These are phyloP conservation scores for Cryptococcus jaspeensis DNA, from an alignment of 1,284 basidiomycete genomes.

Conservation along the genomic window DNA sequence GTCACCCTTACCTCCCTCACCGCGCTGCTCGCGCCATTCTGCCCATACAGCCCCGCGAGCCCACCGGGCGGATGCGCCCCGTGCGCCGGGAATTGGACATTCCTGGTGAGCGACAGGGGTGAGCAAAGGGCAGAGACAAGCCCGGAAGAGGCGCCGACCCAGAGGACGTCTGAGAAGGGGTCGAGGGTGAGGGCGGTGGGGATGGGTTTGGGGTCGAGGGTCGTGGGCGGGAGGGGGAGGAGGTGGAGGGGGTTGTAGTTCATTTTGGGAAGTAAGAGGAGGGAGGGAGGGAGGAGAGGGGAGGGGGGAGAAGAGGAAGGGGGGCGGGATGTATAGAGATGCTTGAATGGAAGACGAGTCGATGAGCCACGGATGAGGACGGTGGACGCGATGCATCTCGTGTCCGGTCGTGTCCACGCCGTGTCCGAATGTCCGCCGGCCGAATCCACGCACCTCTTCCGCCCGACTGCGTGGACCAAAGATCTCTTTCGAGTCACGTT, in stretches of 20 bases:
- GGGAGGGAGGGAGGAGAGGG: not conserved
- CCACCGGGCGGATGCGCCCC: constrained; percentile 27
- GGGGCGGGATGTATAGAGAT: not conserved
- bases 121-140: constrained; percentile 71
- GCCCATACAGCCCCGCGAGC: not conserved
- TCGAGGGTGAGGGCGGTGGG: constrained; percentile 77
- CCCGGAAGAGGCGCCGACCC: constrained; percentile 77
- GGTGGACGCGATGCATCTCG: not conserved
- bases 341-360: not conserved
- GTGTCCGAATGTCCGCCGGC: no score
- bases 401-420: not conserved
- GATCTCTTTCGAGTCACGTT: no score
- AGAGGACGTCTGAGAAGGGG: constrained; percentile 82
- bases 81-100: constrained; percentile 67
- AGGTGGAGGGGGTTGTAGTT: constrained; percentile 48
- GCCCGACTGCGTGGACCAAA: no score
- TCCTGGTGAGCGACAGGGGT: constrained; percentile 53
- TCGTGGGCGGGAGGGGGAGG: constrained; percentile 41
- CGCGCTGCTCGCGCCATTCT: constrained; percentile 17
- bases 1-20: constrained; percentile 72
- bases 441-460: no score
- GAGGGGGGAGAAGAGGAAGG: not conserved
- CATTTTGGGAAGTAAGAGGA: not conserved
- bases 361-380: no score
- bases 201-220: constrained; percentile 39